phyloP scores from a whole-genome alignment of 345 rosid species.

The Gossypium herbaceum region DNA sequence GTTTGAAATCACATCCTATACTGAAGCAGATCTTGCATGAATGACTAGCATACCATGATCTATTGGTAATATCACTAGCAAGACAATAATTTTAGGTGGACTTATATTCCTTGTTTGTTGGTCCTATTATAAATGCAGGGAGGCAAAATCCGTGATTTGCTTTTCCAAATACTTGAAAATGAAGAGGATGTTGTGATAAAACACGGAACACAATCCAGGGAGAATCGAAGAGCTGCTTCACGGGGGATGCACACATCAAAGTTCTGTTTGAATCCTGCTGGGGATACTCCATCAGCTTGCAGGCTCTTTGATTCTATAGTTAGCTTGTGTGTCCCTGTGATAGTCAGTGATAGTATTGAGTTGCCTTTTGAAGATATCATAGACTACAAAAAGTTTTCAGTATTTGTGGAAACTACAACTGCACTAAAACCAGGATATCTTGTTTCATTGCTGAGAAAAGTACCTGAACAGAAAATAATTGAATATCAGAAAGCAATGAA shows the following conservation, averaged over 20 bases:
- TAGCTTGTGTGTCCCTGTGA: slow-evolving; percentile 93
- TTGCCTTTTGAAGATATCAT: slow-evolving; percentile 92
- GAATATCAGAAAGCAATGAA: slow-evolving; percentile 75
- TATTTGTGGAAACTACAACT: slow-evolving; percentile 63
- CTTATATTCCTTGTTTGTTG: slow-evolving; percentile 6
- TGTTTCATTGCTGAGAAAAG: slow-evolving; percentile 53
- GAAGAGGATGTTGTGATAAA: slow-evolving; percentile 78
- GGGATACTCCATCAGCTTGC: slow-evolving; percentile 98
- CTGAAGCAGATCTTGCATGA: not conserved
- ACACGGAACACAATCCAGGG: slow-evolving; percentile 96
- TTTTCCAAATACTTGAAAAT: slow-evolving; percentile 77
- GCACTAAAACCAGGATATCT: slow-evolving; percentile 71
- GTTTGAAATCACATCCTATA: not conserved
- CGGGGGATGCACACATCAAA: slow-evolving; percentile 93
- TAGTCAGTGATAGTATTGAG: slow-evolving; percentile 84
- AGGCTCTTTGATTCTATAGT: slow-evolving; percentile 95
- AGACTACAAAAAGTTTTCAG: slow-evolving; percentile 76
- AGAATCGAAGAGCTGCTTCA: slow-evolving; percentile 85
- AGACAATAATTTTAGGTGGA: not conserved
- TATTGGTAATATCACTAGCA: not conserved
- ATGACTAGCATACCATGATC: not conserved
- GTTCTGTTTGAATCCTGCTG: slow-evolving; percentile 96
- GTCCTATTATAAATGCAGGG: slow-evolving; percentile 44
- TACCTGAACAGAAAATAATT: slow-evolving; percentile 49
- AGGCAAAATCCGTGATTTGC: slow-evolving; percentile 88